These are phyloP conservation scores for Plantago rigida DNA, from an alignment of 305 asterid species.

Conservation along the genomic window DNA sequence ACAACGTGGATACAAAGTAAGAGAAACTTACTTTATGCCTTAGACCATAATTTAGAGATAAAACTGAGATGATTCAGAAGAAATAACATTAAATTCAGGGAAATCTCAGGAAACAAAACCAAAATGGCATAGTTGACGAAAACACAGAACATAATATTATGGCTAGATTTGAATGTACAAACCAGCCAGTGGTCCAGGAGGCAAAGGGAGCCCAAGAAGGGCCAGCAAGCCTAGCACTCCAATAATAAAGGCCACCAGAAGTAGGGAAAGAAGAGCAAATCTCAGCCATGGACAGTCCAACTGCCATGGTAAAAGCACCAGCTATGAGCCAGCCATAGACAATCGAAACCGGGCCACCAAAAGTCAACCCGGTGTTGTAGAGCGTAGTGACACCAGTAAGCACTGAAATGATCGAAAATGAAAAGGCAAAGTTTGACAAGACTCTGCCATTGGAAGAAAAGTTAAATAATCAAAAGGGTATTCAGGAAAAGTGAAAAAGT, in stretches of 20 bases:
- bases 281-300: constrained; percentile 88
- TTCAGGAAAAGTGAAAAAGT: not conserved
- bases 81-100: too few relatives aligned
- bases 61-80: too few relatives aligned
- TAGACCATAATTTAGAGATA: too few relatives aligned
- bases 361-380: constrained; percentile 66
- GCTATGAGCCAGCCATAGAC: constrained; percentile 86
- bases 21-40: too few relatives aligned
- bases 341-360: constrained; percentile 68
- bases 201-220: constrained; percentile 91
- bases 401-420: constrained; percentile 75
- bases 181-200: constrained; percentile 97
- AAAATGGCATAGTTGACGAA: too few relatives aligned
- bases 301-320: constrained; percentile 62
- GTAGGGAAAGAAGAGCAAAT: constrained; percentile 89
- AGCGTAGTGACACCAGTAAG: constrained; percentile 80
- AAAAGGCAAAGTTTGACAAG: constrained; percentile 72
- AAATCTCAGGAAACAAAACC: too few relatives aligned
- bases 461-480: too few relatives aligned
- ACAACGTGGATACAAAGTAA: too few relatives aligned
- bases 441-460: constrained; percentile 39
- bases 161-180: constrained; percentile 4
- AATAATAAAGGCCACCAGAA: constrained; percentile 88
- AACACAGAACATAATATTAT: too few relatives aligned
- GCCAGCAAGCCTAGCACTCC: constrained; percentile 96